These are phyloP conservation scores for Escovopsis weberi DNA, from an alignment of 2,329 filamentous ascomycete genomes.

Conservation along the genomic window DNA sequence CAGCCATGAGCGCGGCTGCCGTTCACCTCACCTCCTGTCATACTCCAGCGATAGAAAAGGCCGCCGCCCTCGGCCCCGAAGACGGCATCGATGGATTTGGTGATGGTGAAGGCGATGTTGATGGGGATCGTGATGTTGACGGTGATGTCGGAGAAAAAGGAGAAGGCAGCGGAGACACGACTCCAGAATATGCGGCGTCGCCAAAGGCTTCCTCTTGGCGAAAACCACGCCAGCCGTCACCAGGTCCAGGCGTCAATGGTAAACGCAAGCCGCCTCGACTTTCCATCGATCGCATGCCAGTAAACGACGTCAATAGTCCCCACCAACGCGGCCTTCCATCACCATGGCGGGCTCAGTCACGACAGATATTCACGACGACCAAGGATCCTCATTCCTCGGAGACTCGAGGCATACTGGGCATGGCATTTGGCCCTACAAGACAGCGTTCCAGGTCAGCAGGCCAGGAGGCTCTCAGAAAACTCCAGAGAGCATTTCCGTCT, in stretches of 20 bases:
- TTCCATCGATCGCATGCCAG: too few species aligned
- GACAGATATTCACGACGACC: not conserved
- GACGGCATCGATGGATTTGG: slow-evolving; percentile 9
- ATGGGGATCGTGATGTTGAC: slow-evolving; percentile 5
- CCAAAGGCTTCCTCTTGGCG: slow-evolving; percentile 5
- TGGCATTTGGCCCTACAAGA: slow-evolving; percentile 32
- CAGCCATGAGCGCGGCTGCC: slow-evolving; percentile 41
- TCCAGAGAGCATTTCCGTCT: slow-evolving; percentile 43
- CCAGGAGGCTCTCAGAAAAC: slow-evolving; percentile 40
- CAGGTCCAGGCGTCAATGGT: too few species aligned
- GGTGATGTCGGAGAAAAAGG: slow-evolving; percentile 8
- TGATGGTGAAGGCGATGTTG: slow-evolving; percentile 6
- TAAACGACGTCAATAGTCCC: not conserved
- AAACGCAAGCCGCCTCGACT: too few species aligned
- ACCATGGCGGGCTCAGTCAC: slow-evolving; percentile 14
- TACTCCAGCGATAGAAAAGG: slow-evolving; percentile 44
- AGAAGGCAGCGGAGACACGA: slow-evolving; percentile 10
- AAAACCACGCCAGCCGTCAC: too few species aligned
- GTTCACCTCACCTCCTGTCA: slow-evolving; percentile 38
- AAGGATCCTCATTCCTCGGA: slow-evolving; percentile 11
- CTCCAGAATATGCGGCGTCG: slow-evolving; percentile 10
- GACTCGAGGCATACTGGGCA: slow-evolving; percentile 22
- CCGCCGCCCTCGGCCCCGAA: slow-evolving; percentile 32
- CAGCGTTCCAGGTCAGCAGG: slow-evolving; percentile 40
- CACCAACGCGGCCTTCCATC: slow-evolving; percentile 11